Evolutionary conservation across 805 yeast genomes (phyloP), one percentile per base, ranked within the genome.

Genomic region (Lipomyces starkeyi): DNA sequence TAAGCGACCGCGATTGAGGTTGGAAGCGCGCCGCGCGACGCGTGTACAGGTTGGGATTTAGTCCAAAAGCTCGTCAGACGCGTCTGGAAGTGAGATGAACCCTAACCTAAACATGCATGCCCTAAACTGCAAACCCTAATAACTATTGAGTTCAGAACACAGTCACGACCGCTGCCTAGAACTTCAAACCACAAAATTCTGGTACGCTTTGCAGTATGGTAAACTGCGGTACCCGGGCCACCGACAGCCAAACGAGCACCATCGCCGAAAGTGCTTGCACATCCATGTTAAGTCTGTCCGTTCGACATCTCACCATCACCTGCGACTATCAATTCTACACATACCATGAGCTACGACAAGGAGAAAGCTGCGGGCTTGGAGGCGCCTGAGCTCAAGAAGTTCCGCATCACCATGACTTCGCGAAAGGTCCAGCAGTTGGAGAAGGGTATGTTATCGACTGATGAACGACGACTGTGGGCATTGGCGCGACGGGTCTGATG

Each of bases 381-480:
- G 68, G 73, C 68, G 57, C 65, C 71, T 54, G 61, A 66, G 43
- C 64, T 91, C 87, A 91, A 90, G 89, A 94, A 93, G 91, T 93
- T 95, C 87, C 93, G 98, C 90, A 93, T 95, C 86, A 93, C 98
- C 83, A 88, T 95, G 87, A 93, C 97, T 82, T 95, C 99, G 78
- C 92, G 97, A 88, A 93, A 94, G 88, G 97, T 95, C 81, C 91
- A 93, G 90, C 95, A 91, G 85, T 88, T 95, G 83, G 99, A 95
- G 88, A 91, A 90, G 74, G 77, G 78, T 76, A 37, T 37, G 40
- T 37, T 37, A 37, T 37, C 13, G 40, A 37, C 14, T 37, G 40
- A 37, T 37, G 40, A 37, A 11, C 14, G 5, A 11, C 5, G 14
- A 37, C 3, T 11, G 17, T 13, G 40, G 40, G 14, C 40, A 37